Percentiles rank a stretch among this genome's conserved stretches.
These are phyloP conservation scores for Botrytis medusae DNA, from an alignment of 2,329 filamentous ascomycete species.

Conservation along the genomic window DNA sequence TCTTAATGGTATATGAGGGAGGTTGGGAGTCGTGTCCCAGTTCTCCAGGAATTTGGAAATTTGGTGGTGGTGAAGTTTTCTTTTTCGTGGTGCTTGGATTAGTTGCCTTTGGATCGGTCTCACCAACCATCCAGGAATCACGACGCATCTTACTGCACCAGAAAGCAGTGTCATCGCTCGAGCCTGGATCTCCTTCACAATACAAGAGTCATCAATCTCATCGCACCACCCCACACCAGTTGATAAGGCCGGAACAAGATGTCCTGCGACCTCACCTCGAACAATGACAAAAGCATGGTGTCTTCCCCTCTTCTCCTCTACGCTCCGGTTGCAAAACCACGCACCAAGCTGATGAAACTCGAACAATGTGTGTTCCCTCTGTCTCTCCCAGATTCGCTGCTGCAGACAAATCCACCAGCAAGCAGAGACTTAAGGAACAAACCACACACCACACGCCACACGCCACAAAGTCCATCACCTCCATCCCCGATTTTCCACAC, in stretches of 20 bases:
- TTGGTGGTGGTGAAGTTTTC: background rate
- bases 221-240: background rate
- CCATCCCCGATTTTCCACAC: background rate
- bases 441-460: too few relatives aligned
- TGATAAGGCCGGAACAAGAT: background rate
- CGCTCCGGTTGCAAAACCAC: background rate
- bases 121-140: background rate
- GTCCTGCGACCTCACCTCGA: background rate
- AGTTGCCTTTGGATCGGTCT: background rate
- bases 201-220: background rate
- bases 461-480: background rate
- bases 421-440: background rate
- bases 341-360: background rate
- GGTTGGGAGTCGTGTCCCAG: background rate
- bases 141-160: background rate
- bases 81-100: background rate
- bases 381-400: background rate
- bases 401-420: background rate
- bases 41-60: background rate
- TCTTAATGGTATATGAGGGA: background rate
- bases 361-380: background rate
- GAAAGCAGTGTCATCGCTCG: background rate
- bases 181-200: background rate
- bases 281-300: conserved; percentile 17
- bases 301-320: conserved; percentile 19